phyloP scores from a whole-genome alignment of 2,329 filamentous ascomycete genomes.

The Sporothrix globosa region DNA sequence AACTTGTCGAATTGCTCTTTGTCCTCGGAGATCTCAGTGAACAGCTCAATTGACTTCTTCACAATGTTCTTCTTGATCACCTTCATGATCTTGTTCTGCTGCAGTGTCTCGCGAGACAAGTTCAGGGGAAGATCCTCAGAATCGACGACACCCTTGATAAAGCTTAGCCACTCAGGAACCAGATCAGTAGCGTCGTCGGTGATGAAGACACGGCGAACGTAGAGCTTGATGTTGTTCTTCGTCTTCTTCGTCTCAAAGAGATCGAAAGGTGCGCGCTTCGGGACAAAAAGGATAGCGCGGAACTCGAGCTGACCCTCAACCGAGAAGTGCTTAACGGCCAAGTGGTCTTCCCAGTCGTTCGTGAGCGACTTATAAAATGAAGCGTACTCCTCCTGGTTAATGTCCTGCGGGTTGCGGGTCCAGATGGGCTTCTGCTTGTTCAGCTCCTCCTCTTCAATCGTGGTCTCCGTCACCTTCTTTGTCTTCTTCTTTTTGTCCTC shows the following conservation, averaged over 20 bases:
- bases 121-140: slow-evolving; percentile 99
- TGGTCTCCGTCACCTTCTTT: slow-evolving; percentile 99
- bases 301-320: slow-evolving; percentile 99
- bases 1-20: slow-evolving; percentile 99
- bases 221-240: slow-evolving; percentile 99
- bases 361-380: slow-evolving; percentile 99
- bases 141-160: slow-evolving; percentile 99
- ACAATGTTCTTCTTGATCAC: slow-evolving; percentile 99
- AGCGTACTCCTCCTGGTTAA: slow-evolving; percentile 93
- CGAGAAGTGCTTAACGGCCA: slow-evolving; percentile 99
- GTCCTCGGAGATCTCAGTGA: slow-evolving; percentile 98
- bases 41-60: slow-evolving; percentile 99
- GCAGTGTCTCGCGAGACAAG: slow-evolving; percentile 98
- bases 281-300: slow-evolving; percentile 98
- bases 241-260: slow-evolving; percentile 99
- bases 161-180: slow-evolving; percentile 98
- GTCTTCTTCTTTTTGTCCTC: slow-evolving; percentile 90
- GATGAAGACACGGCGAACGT: slow-evolving; percentile 99
- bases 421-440: slow-evolving; percentile 99
- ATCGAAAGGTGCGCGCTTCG: slow-evolving; percentile 99
- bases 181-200: slow-evolving; percentile 98
- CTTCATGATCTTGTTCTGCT: slow-evolving; percentile 99
- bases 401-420: slow-evolving; percentile 97
- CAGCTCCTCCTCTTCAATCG: slow-evolving; percentile 98
- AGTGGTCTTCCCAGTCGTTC: slow-evolving; percentile 99